Conservation (phyloP, 495 filamentous ascomycete genomes). For the Hyaloscypha bicolor region DNA sequence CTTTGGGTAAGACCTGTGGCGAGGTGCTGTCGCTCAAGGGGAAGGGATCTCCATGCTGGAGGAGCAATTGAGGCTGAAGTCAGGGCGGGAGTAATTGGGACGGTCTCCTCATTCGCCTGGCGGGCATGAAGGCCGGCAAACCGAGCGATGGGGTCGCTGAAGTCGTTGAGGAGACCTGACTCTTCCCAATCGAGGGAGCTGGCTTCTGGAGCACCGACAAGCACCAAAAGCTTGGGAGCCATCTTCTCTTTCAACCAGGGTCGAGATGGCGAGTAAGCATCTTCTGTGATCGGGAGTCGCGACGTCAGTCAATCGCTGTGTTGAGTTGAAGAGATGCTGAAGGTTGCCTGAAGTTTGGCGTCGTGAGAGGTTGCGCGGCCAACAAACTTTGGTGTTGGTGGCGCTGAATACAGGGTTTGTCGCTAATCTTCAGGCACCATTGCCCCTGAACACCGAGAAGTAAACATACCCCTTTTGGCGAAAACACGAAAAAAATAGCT, state of each 20-base stretch:
- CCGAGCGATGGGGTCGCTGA: slow-evolving; percentile 46
- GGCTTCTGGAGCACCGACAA: slow-evolving; percentile 63
- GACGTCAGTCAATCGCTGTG: not conserved
- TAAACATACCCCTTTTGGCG: too few relatives aligned
- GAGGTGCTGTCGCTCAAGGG: slow-evolving; percentile 39
- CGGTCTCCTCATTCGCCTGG: slow-evolving; percentile 3
- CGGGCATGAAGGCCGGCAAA: slow-evolving; percentile 40
- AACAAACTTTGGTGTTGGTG: not conserved
- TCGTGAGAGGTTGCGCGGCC: not conserved
- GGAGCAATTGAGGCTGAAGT: slow-evolving; percentile 31
- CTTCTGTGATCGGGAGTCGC: not conserved
- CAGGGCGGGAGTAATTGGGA: slow-evolving; percentile 20
- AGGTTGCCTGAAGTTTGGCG: not conserved
- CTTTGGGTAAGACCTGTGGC: slow-evolving; percentile 47
- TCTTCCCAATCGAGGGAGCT: slow-evolving; percentile 58
- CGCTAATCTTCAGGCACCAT: not conserved
- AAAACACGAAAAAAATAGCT: too few relatives aligned
- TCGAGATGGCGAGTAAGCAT: not conserved
- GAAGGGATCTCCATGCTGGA: slow-evolving; percentile 51
- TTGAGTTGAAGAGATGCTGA: not conserved
- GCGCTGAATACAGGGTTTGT: not conserved
- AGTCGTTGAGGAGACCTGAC: slow-evolving; percentile 49
- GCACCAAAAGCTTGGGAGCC: slow-evolving; percentile 45
- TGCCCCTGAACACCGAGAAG: too few relatives aligned
- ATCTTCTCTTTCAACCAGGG: slow-evolving; percentile 10